A percentile compares a stretch with the other conserved stretches of the same genome.
These are phyloP conservation scores for Gryganskiella cystojenkinii DNA, from an alignment of 192 early-diverging fungal species.

Conservation along the genomic window DNA sequence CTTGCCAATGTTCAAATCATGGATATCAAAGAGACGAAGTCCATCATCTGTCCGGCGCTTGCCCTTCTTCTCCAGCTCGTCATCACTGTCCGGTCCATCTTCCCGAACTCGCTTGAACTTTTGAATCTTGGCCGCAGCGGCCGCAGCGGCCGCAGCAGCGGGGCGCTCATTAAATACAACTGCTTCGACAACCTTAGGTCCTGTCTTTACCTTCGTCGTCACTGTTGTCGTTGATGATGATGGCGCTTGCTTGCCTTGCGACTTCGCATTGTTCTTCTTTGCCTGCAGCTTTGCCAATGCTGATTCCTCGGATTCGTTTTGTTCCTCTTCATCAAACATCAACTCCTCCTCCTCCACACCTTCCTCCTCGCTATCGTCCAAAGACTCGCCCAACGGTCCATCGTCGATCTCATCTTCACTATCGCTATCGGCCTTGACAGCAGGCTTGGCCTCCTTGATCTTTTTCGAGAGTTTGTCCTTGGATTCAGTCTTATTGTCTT, in stretches of 20 bases:
- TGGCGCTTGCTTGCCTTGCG: background rate
- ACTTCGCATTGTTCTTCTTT: constrained; percentile 14
- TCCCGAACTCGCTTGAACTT: constrained; percentile 37
- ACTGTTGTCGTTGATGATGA: background rate
- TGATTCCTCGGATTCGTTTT: constrained; percentile 45
- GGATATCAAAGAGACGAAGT: constrained; percentile 52
- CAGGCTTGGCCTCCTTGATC: background rate
- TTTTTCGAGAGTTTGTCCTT: constrained; percentile 11
- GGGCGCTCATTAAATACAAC: constrained; percentile 49
- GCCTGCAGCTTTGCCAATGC: constrained; percentile 35
- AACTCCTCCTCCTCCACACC: constrained; percentile 22
- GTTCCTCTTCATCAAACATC: constrained; percentile 43
- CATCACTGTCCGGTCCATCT: constrained; percentile 46
- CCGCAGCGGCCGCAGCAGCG: constrained; percentile 45
- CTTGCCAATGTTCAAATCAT: constrained; percentile 57
- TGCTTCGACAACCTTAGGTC: constrained; percentile 41
- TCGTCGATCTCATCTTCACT: constrained; percentile 9
- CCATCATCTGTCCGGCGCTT: constrained; percentile 60
- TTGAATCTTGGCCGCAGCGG: constrained; percentile 44
- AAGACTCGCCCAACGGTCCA: constrained; percentile 8
- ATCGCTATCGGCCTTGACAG: background rate
- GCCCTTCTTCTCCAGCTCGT: constrained; percentile 47
- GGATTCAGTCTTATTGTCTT: background rate
- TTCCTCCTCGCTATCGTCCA: constrained; percentile 22
- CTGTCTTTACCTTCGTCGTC: constrained; percentile 15